phyloP scores from a whole-genome alignment of 2,329 filamentous ascomycete species.

The Ceratocystis smalleyi region DNA sequence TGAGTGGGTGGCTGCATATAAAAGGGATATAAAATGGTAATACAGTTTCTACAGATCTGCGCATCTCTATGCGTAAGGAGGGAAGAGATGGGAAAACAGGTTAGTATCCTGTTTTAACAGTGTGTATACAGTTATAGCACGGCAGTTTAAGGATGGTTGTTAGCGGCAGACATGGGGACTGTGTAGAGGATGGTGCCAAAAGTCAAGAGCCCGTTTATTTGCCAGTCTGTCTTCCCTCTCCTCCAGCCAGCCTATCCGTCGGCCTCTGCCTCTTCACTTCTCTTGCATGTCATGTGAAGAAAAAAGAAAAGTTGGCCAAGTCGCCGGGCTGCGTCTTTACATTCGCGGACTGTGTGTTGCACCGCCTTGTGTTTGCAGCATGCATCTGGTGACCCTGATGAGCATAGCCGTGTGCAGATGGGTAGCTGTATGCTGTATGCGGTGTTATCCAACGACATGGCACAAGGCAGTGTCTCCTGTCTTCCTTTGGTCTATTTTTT shows the following conservation, averaged over 20 bases:
- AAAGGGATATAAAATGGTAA: background rate
- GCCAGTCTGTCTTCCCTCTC: too few relatives aligned
- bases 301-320: too few relatives aligned
- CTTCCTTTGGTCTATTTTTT: background rate
- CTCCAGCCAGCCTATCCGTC: too few relatives aligned
- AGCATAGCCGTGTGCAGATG: background rate
- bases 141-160: too few relatives aligned
- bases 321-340: background rate
- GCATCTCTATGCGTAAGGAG: background rate
- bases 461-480: background rate
- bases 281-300: too few relatives aligned
- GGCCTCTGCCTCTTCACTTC: too few relatives aligned
- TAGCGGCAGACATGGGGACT: too few relatives aligned
- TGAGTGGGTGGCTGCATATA: background rate
- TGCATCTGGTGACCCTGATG: background rate
- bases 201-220: too few relatives aligned
- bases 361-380: background rate
- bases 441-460: background rate
- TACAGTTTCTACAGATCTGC: background rate
- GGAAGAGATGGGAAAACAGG: background rate
- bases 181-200: too few relatives aligned
- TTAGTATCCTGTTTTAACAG: background rate
- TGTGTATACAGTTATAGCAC: background rate
- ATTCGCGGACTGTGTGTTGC: background rate
- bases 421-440: background rate